Base-by-base conservation (phyloP, 1,284 basidiomycete species). In the Coniophora puteana region DNA sequence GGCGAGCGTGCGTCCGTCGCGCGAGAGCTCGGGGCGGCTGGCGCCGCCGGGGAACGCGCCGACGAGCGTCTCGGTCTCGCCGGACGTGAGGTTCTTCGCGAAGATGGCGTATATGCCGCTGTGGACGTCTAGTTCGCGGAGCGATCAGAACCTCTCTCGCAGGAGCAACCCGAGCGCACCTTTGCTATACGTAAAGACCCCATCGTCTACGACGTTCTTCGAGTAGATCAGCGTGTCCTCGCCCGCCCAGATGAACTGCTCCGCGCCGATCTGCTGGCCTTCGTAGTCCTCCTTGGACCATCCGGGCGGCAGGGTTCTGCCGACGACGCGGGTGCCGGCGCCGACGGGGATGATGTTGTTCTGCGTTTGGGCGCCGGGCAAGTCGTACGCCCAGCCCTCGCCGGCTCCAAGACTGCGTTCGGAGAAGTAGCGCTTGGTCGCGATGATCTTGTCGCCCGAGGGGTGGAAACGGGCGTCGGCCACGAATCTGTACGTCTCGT, bases 391-490 rank as follows among this genome's bases (percentile, higher is more conserved):
- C 83, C 83, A 86, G 28, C 76, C 80, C 66, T 86, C 83, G 3
- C 82, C 81, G 1, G 82, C 82, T 31, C 77, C 78, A 17, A 86
- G 63, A 35, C 77, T 79, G 10, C 83, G 74, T 5, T 44, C 51
- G 8, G 74, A 76, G 16, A 76, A 82, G 49, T 82, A 84, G 82
- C 84, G 84, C 54, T 86, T 87, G 8, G 82, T 83, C 7, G 83
- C 79, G 40, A 85, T 61, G n/a, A 86, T 55, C 46, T 68, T 77
- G 12, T 57, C 51, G 1, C 79, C 80, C 11, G 72, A 77, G 5
- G 82, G 78, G 51, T 87, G 80, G 65, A 83, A 85, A 30, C 80
- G 76, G 7, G 80, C 68, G 46, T 84, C 82, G 20, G 76, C 72
- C 5, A 85, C 69, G 71, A 71, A 83, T 52, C 81, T 71, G 49